Evolutionary conservation across 2,329 filamentous ascomycete species (phyloP), one percentile per base, ranked within the genome.

Genomic region (Drechslera avenae): DNA sequence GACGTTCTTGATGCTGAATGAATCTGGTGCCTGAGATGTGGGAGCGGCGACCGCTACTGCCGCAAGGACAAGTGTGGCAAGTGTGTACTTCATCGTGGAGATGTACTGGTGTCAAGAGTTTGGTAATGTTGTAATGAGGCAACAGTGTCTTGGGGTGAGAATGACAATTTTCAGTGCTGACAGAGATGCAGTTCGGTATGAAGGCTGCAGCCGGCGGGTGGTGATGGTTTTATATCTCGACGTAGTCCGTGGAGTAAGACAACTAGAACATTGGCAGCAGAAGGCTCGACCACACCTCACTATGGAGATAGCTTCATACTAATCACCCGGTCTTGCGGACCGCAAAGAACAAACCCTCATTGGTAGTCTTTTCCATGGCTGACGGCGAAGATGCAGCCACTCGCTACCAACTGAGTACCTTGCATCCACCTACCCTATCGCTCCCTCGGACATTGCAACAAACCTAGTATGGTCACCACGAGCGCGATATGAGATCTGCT

Each of bases 1-100:
- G 33, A 71, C 62, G 9, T 60, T 66, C 9, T 55, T 59, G 59
- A 73, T 70, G 13, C 62, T 69, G 61, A 70, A 72, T 6, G 64
- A 55, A 1, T 63, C 51, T 5, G 69, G 70, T 19, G 62, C 50
- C 18, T 52, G 39, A 46, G 28, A 16, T 57, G 56, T 32, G 52
- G 57, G 45, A 44, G 53, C 64, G 28, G 67, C 61, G 13, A 64
- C 21, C n/a, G 62, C 46, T n/a, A 54, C 39, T 10, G 57, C 54
- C 31, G 63, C 63, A 31, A 71, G 56, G 50, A 60, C 59, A 36
- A 71, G 55, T 23, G 62, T 40, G 39, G 56, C 28, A 48, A 65
- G 40, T 34, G 55, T 56, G 52, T 54, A 61, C 54, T 68, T 70
- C 67, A 70, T 70, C 33, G 32, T 60, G 31, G 12, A 34, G 30